Conservation (phyloP, 345 rosid genomes). For the Linum lewisii region DNA sequence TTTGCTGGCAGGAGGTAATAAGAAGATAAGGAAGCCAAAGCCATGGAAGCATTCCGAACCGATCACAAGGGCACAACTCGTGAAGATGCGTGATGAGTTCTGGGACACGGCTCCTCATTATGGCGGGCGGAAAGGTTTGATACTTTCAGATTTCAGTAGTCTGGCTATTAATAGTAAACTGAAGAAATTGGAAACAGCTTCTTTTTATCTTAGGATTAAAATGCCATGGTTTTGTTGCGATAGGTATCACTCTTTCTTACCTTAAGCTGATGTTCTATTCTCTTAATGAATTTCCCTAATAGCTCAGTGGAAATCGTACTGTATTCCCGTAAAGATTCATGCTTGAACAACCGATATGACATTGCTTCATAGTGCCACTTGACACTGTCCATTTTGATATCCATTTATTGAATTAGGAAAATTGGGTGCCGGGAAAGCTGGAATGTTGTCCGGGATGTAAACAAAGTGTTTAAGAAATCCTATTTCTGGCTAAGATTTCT, state of each 20-base stretch:
- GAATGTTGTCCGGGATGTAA: too few species aligned
- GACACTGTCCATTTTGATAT: background rate
- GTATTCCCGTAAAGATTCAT: background rate
- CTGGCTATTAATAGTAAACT: background rate
- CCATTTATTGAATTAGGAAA: too few species aligned
- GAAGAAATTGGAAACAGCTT: conserved; percentile 1
- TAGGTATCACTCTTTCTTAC: too few species aligned
- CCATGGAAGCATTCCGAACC: conserved; percentile 85
- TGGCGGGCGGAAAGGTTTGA: conserved; percentile 72
- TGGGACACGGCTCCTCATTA: conserved; percentile 98
- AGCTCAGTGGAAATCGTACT: background rate
- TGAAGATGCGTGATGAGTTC: conserved; percentile 77
- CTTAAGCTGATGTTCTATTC: too few species aligned
- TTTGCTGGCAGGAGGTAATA: conserved; percentile 34
- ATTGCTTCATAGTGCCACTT: background rate
- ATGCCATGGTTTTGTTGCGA: too few species aligned
- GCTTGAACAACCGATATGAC: background rate
- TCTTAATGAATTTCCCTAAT: too few species aligned
- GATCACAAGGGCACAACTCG: conserved; percentile 56
- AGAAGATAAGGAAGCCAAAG: conserved; percentile 79
- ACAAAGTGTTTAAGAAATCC: too few species aligned
- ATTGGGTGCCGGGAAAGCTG: too few species aligned
- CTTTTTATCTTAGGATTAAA: too few species aligned
- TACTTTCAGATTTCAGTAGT: background rate
- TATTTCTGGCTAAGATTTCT: background rate